phyloP scores from a whole-genome alignment of 805 yeast species.

The Saccharomycopsis fermentans region DNA sequence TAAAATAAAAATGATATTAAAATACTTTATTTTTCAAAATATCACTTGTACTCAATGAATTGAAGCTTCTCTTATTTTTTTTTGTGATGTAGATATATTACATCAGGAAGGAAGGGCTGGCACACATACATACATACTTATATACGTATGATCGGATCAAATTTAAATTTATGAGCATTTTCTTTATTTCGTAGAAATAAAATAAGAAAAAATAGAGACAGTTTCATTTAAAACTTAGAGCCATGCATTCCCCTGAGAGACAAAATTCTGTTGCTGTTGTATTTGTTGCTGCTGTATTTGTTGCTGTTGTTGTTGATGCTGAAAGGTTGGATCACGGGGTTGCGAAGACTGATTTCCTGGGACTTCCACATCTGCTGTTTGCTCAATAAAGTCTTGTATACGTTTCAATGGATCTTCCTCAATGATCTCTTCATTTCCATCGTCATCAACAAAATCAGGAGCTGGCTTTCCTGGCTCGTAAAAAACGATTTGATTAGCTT shows the following conservation, averaged over 20 bases:
- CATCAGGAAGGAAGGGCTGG: not conserved
- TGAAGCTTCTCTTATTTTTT: not conserved
- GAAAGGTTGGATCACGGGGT: not conserved
- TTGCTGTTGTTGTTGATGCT: not conserved
- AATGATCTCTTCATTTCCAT: not conserved
- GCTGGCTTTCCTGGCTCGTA: slow-evolving; percentile 14
- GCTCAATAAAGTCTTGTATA: not conserved
- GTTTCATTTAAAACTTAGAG: not conserved
- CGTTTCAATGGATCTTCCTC: not conserved
- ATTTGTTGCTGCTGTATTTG: not conserved
- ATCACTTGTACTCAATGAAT: not conserved
- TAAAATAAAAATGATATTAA: not conserved
- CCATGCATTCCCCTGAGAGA: not conserved
- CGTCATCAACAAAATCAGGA: not conserved
- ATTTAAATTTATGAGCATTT: not conserved
- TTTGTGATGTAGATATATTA: not conserved
- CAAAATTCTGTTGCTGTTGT: slow-evolving; percentile 1
- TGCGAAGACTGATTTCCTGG: not conserved
- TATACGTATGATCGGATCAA: no score
- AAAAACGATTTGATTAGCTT: slow-evolving; percentile 18
- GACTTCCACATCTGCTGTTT: not conserved
- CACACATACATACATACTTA: not conserved
- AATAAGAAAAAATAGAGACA: not conserved
- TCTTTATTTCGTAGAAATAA: not conserved
- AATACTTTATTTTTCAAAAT: not conserved